Evolutionary conservation across 2,329 filamentous ascomycete species (phyloP).

Genomic region (Aspergillus felis): DNA sequence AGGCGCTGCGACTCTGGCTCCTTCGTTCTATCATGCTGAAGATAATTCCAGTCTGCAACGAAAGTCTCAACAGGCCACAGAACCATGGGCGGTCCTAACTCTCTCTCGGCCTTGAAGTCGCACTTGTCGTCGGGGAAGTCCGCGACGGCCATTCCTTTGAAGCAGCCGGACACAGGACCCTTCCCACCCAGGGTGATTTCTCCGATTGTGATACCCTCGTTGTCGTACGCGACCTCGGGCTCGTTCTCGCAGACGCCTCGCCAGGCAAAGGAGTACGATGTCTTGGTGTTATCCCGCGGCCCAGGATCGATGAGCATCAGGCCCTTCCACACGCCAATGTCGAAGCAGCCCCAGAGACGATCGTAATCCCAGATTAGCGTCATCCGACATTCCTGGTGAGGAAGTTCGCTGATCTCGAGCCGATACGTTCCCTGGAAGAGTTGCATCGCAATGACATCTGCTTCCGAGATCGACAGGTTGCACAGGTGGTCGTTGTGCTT

Average conservation of each 20-base stretch:
- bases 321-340: background rate
- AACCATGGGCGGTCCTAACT: background rate
- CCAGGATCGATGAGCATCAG: background rate
- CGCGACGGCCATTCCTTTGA: background rate
- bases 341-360: background rate
- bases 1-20: background rate
- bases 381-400: background rate
- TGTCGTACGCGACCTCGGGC: background rate
- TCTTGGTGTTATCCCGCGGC: background rate
- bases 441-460: background rate
- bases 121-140: background rate
- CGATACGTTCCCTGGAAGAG: background rate
- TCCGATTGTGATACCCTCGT: background rate
- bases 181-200: background rate
- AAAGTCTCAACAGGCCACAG: background rate
- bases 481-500: background rate
- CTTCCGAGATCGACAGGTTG: background rate
- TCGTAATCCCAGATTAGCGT: background rate
- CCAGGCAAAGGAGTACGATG: background rate
- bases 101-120: background rate
- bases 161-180: background rate
- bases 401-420: background rate
- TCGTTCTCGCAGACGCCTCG: background rate
- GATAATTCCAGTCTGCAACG: background rate
- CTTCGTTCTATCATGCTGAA: background rate